A percentile compares a stretch with the other conserved stretches of the same genome.
Evolutionary conservation across 2,329 filamentous ascomycete genomes (phyloP).

Genomic region (Thermothelomyces thermophilus): DNA sequence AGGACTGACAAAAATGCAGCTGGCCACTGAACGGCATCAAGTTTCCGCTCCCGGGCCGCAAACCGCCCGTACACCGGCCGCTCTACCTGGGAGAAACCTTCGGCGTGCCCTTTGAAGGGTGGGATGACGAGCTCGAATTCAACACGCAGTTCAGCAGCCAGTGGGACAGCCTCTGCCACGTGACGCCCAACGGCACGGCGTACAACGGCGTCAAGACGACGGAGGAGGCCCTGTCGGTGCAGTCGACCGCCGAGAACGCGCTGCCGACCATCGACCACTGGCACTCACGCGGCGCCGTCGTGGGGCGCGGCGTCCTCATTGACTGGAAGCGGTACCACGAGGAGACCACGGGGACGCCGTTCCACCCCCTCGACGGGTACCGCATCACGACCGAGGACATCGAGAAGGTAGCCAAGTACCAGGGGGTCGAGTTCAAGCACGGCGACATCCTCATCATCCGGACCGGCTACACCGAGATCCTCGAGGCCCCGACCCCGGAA

Average conservation of each 20-base stretch:
- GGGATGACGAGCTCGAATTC: constrained; percentile 47
- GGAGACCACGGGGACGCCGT: constrained; percentile 37
- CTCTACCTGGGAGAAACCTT: constrained; percentile 30
- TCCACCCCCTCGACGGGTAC: constrained; percentile 46
- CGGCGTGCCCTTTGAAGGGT: constrained; percentile 29
- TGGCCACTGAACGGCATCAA: constrained; percentile 39
- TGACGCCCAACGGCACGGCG: constrained; percentile 36
- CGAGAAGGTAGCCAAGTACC: constrained; percentile 49
- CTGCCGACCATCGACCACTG: constrained; percentile 43
- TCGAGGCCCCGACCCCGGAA: constrained; percentile 39
- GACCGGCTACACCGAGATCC: constrained; percentile 54
- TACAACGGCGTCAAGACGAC: constrained; percentile 45
- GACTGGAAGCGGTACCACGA: constrained; percentile 41
- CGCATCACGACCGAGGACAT: constrained; percentile 50
- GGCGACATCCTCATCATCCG: constrained; percentile 63
- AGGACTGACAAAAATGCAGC: constrained; percentile 22
- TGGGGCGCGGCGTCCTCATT: constrained; percentile 50
- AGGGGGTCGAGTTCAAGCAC: constrained; percentile 54
- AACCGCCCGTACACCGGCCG: constrained; percentile 32
- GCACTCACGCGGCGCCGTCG: constrained; percentile 46
- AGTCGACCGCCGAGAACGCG: constrained; percentile 28
- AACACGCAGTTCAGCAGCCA: constrained; percentile 51
- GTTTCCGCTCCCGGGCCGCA: constrained; percentile 32
- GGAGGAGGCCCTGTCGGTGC: constrained; percentile 28
- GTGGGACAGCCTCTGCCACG: constrained; percentile 49